A percentile compares a stretch with the other conserved stretches of the same genome.
phyloP scores from a whole-genome alignment of 2,329 filamentous ascomycete genomes.

The Diaporthe velutina region DNA sequence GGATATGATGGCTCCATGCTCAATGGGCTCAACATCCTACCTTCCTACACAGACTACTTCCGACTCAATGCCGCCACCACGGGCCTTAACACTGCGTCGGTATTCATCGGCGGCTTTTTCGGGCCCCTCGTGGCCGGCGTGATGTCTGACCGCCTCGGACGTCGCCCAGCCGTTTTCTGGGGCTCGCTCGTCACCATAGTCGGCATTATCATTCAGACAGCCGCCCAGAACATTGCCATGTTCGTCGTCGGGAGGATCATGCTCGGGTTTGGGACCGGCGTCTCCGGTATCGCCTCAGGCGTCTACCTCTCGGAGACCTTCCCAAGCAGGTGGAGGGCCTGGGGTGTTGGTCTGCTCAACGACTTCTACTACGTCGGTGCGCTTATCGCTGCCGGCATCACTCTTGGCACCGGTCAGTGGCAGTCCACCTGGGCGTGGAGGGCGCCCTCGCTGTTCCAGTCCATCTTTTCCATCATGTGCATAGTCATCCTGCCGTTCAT shows the following conservation, averaged over 20 bases:
- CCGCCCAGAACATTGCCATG: conserved; percentile 65
- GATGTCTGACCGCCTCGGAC: conserved; percentile 57
- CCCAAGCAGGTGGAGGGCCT: conserved; percentile 57
- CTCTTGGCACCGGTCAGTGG: conserved; percentile 55
- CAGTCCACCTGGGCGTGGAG: conserved; percentile 59
- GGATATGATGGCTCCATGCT: conserved; percentile 65
- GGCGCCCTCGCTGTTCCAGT: conserved; percentile 56
- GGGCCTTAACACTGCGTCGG: conserved; percentile 66
- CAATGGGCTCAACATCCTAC: conserved; percentile 70
- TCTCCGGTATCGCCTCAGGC: conserved; percentile 57
- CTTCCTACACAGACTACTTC: conserved; percentile 69
- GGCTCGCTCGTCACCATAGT: conserved; percentile 56
- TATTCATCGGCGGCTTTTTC: conserved; percentile 65
- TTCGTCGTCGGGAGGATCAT: conserved; percentile 62
- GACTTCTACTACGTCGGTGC: conserved; percentile 54
- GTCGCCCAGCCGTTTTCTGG: conserved; percentile 58
- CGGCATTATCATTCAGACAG: conserved; percentile 60
- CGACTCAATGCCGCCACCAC: conserved; percentile 63
- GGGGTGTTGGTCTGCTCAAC: conserved; percentile 54
- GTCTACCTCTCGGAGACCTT: conserved; percentile 65
- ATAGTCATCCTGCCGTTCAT: conserved; percentile 55
- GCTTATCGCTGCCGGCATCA: conserved; percentile 62
- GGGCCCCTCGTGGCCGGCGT: conserved; percentile 58
- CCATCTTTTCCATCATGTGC: conserved; percentile 46
- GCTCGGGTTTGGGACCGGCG: conserved; percentile 59